phyloP scores from a whole-genome alignment of 768 basidiomycete genomes.

The Lactarius hengduanensis region DNA sequence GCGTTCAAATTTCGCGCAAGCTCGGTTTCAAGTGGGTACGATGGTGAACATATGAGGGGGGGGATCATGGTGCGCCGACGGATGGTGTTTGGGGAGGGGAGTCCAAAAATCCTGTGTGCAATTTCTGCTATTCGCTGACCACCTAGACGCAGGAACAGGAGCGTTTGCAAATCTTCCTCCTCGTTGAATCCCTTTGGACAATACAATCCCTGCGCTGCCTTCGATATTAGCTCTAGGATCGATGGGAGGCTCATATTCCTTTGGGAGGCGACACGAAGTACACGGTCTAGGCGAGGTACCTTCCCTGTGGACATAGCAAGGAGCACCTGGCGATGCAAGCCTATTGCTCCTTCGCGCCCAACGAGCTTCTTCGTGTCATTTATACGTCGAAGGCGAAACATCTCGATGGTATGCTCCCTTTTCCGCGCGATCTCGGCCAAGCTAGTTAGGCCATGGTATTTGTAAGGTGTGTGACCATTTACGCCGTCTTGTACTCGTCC shows the following conservation, averaged over 20 bases:
- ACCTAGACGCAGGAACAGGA: slow-evolving; percentile 1
- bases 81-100: neutral
- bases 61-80: neutral
- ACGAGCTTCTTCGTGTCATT: slow-evolving; percentile 1
- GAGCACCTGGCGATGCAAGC: neutral
- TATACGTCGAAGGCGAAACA: neutral
- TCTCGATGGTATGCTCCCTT: neutral
- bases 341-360: neutral
- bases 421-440: neutral
- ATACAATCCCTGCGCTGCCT: slow-evolving; percentile 1
- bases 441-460: neutral
- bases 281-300: neutral
- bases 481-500: neutral
- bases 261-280: neutral
- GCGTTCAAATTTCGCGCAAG: neutral
- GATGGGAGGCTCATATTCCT: neutral
- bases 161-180: neutral
- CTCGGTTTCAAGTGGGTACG: neutral
- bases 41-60: neutral
- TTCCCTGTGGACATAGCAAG: neutral
- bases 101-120: neutral
- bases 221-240: neutral
- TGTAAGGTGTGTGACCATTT: neutral
- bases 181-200: slow-evolving; percentile 12
- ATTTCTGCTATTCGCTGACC: slow-evolving; percentile 3